phyloP scores from a whole-genome alignment of 106 monocot genomes.

The Gastrodia elata region DNA sequence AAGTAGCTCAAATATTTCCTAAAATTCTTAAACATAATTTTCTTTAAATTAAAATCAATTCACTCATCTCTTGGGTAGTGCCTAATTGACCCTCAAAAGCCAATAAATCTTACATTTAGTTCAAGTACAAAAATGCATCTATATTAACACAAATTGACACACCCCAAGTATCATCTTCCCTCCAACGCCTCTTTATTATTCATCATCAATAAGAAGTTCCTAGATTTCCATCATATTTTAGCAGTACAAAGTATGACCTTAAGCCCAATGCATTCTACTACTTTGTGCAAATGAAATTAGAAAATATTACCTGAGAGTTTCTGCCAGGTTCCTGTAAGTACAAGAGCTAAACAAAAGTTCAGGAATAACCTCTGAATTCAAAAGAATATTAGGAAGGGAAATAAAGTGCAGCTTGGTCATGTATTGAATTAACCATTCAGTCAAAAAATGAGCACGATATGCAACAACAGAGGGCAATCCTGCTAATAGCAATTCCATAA shows the following conservation, averaged over 20 bases:
- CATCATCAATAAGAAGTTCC: neutral
- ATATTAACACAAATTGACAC: neutral
- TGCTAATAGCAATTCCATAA: constrained; percentile 78
- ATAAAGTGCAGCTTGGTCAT: constrained; percentile 70
- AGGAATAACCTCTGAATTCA: constrained; percentile 60
- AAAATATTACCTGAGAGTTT: constrained; percentile 39
- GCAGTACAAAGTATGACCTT: neutral
- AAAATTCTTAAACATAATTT: too few relatives aligned
- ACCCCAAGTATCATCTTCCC: neutral
- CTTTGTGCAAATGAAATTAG: neutral
- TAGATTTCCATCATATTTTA: neutral
- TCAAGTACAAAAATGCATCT: neutral
- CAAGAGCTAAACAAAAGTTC: constrained; percentile 71
- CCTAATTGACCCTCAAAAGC: too few relatives aligned
- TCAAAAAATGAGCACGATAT: constrained; percentile 84
- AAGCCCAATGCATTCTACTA: neutral
- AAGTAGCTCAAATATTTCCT: too few relatives aligned
- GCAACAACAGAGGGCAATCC: constrained; percentile 74
- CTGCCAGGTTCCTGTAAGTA: constrained; percentile 48
- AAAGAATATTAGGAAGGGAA: constrained; percentile 84
- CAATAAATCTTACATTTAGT: neutral
- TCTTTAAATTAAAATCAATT: too few relatives aligned
- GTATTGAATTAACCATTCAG: constrained; percentile 59
- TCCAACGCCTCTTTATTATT: neutral
- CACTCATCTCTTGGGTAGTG: too few relatives aligned